A percentile compares a stretch with the other conserved stretches of the same genome.
Evolutionary conservation across 768 basidiomycete genomes (phyloP).

Genomic region (Trametes sanguinea): DNA sequence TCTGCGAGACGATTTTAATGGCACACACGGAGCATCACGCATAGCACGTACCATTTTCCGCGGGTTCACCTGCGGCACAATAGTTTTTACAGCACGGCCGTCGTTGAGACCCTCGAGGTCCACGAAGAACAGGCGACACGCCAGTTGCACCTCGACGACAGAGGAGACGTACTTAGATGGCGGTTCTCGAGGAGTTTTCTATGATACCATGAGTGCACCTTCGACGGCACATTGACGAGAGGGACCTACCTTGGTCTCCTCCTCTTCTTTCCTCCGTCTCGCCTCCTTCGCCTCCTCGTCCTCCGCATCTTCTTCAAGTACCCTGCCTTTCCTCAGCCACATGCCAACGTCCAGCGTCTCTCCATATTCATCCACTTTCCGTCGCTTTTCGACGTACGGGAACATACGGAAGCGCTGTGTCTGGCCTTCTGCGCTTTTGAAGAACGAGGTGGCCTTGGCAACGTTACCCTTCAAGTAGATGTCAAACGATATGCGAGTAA

Average conservation of each 20-base stretch:
- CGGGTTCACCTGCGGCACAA: slow-evolving; percentile 95
- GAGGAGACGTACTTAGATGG: slow-evolving; percentile 90
- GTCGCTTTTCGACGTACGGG: slow-evolving; percentile 90
- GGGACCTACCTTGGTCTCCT: slow-evolving; percentile 70
- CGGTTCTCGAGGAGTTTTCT: slow-evolving; percentile 79
- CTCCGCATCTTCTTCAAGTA: slow-evolving; percentile 88
- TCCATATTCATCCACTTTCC: slow-evolving; percentile 93
- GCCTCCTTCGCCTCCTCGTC: slow-evolving; percentile 77
- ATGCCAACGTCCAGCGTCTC: slow-evolving; percentile 94
- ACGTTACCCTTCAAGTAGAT: slow-evolving; percentile 98
- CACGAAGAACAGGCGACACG: slow-evolving; percentile 86
- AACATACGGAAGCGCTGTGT: slow-evolving; percentile 93
- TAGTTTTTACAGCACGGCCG: slow-evolving; percentile 94
- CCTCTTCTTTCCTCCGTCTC: slow-evolving; percentile 71
- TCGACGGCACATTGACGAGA: not conserved
- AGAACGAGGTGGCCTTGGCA: slow-evolving; percentile 81
- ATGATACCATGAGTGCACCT: slow-evolving; percentile 14
- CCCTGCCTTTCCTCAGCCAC: slow-evolving; percentile 92
- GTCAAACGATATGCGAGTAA: slow-evolving; percentile 85
- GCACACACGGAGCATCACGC: not conserved
- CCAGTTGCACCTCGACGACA: slow-evolving; percentile 73
- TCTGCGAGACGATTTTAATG: slow-evolving; percentile 47
- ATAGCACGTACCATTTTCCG: slow-evolving; percentile 76
- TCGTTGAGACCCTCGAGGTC: slow-evolving; percentile 98
- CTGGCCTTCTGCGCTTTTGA: slow-evolving; percentile 73